Base-by-base conservation (phyloP, 257 asterid species). In the Lantana camara region DNA sequence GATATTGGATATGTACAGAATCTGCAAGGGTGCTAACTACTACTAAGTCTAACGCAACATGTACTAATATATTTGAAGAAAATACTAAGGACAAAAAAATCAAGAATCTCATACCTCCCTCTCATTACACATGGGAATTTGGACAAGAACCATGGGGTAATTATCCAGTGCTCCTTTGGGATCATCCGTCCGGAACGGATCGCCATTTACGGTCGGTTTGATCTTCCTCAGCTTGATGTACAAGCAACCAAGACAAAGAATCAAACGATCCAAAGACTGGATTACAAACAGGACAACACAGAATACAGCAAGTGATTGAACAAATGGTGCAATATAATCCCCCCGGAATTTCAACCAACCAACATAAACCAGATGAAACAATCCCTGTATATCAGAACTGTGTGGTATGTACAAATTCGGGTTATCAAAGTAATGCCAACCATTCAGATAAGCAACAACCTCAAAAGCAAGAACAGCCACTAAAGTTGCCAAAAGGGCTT, bases 51-150 rank as follows among this genome's bases (percentile, higher is more conserved):
- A 61, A 53, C 11, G 45, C 29, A 27, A 27, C 32, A 27, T 27
- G 32, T 5, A 15, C 9, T 3, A 56, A 56, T 3, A 13, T 20
- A 14, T 1, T 37, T 21, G 40, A n/a, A 1, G 27, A 69, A 34
- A 23, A 20, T 7, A n/a, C n/a, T n/a, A n/a, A 4, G 9, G 16
- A 74, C 45, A 52, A 50, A 17, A 71, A 20, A 48, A 63, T 35
- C 4, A 27, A 27, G 32, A 42, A 1, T 5, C 9, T n/a, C 47
- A 34, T 78, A 83, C 90, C 95, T 86, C 95, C 38, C 76, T 63
- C 71, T 86, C 95, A 16, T 86, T 86, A 73, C 95, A 83, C 95
- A 86, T 86, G 37, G 95, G 95, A 71, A 86, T 82, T 75, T 86
- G 95, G 60, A 86, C 95, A 60, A 86, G 89, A 76, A 86, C 91